Base-by-base conservation (phyloP, 768 basidiomycete species). In the button mushroom (Agaricus bisporus) region DNA sequence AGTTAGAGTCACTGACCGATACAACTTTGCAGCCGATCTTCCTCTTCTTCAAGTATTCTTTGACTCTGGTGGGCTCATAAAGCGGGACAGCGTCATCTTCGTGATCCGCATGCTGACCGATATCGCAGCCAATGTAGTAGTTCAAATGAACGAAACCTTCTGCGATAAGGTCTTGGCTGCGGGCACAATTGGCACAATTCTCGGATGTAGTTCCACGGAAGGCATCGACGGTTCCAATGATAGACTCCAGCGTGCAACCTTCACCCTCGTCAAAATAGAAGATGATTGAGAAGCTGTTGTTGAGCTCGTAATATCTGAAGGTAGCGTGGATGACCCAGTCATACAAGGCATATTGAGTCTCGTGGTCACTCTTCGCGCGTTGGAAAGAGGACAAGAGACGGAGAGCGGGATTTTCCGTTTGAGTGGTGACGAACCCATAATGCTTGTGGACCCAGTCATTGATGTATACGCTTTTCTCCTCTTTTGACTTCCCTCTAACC, bases 221-320 rank as follows among this genome's bases (percentile, higher is more conserved):
- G 56, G 64, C 76, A 2, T 51, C 26, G 35, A 51, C 32, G 18
- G 41, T 42, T 14, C 50, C 50, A 42, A 51, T 41, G 38, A 36
- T 51, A 43, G 22, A 22, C 42, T 43, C n/a, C 29, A 14, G 18
- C 56, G 51, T 9, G 68, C 61, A 47, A 76, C 60, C 65, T 12
- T 71, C 71, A 17, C 71, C 67, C 4, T 54, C 56, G 1, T 76
- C 78, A 7, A 81, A 64, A 73, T 79, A 80, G 50, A 81, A 56
- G 26, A 73, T 60, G 20, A 80, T 64, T n/a, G 64, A 61, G 60
- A 75, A 79, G 61, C 73, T 73, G 3, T 65, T 52, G 1, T 70
- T 71, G 32, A 77, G 58, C 55, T 72, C 76, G 60, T 67, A 73
- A 58, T 77, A 73, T 63, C 73, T 70, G 61, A 70, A 62, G 18